phyloP scores from a whole-genome alignment of 2,329 filamentous ascomycete species.

The Knoxdaviesia proteae region DNA sequence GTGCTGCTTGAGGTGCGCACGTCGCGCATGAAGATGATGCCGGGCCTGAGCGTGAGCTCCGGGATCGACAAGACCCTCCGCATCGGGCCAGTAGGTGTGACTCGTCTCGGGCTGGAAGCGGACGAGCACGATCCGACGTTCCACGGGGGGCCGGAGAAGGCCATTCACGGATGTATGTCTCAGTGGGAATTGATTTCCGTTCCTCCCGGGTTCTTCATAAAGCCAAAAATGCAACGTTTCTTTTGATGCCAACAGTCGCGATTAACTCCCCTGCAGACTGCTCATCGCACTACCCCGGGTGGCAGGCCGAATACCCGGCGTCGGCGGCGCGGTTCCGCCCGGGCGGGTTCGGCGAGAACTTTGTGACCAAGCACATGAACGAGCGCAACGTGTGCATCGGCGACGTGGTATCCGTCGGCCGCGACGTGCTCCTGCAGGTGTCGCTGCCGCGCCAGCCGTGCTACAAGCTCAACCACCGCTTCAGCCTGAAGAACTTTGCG shows the following conservation, averaged over 20 bases:
- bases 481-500: slow-evolving; percentile 40
- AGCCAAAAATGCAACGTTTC: background rate
- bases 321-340: slow-evolving; percentile 28
- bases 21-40: slow-evolving; percentile 32
- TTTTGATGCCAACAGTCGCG: background rate
- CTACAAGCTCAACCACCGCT: slow-evolving; percentile 49
- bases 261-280: slow-evolving; percentile 23
- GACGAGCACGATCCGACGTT: slow-evolving; percentile 42
- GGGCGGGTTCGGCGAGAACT: slow-evolving; percentile 44
- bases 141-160: slow-evolving; percentile 43
- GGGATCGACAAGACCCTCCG: slow-evolving; percentile 34
- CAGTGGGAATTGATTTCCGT: no score
- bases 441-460: slow-evolving; percentile 42
- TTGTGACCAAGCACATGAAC: slow-evolving; percentile 35
- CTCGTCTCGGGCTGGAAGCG: slow-evolving; percentile 26
- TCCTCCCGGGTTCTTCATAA: no score
- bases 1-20: slow-evolving; percentile 34
- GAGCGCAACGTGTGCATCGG: slow-evolving; percentile 46
- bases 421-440: slow-evolving; percentile 32
- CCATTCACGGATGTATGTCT: slow-evolving; percentile 32
- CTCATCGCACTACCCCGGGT: slow-evolving; percentile 33
- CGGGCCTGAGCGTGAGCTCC: slow-evolving; percentile 26
- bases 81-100: slow-evolving; percentile 22
- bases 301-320: slow-evolving; percentile 30
- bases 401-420: slow-evolving; percentile 32